These are phyloP conservation scores for Leishmania tropica DNA, from an alignment of 208 protist species.

Conservation along the genomic window DNA sequence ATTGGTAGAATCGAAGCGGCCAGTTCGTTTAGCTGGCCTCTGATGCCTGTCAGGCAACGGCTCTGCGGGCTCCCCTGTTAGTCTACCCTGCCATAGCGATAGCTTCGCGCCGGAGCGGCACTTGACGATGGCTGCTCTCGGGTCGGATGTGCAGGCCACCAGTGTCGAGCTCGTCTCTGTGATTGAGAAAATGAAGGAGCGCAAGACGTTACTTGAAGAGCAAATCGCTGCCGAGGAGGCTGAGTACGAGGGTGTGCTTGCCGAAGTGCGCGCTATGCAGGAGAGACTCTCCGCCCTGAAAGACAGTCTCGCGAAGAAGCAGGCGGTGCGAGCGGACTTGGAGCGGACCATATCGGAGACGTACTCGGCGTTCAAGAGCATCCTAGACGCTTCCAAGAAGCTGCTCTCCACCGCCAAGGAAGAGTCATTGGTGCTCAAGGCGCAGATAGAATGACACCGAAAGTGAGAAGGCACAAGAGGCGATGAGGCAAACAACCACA, in stretches of 20 bases:
- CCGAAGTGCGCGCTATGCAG: constrained; percentile 62
- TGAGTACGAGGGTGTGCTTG: constrained; percentile 49
- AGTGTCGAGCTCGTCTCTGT: constrained; percentile 88
- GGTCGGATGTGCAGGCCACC: constrained; percentile 81
- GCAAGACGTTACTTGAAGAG: constrained; percentile 58
- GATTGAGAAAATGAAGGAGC: constrained; percentile 92
- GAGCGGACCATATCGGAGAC: constrained; percentile 86
- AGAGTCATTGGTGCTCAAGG: constrained; percentile 45
- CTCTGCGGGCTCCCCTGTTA: neutral
- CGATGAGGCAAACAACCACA: neutral
- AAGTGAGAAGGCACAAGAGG: neutral
- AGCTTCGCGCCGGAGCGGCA: neutral
- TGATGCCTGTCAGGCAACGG: neutral
- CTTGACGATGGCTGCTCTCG: constrained; percentile 70
- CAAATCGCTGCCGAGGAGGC: constrained; percentile 81
- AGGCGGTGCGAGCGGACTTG: constrained; percentile 53
- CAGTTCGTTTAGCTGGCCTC: neutral
- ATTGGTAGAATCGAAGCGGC: neutral
- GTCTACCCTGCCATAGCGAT: no score
- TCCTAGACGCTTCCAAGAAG: constrained; percentile 86
- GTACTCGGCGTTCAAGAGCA: constrained; percentile 81
- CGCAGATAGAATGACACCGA: constrained; percentile 19
- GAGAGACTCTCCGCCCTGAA: constrained; percentile 48
- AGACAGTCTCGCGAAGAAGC: constrained; percentile 61
- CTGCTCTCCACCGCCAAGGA: constrained; percentile 73